Base-by-base conservation (phyloP, 345 rosid species). In the Psidium friedrichsthalianum region DNA sequence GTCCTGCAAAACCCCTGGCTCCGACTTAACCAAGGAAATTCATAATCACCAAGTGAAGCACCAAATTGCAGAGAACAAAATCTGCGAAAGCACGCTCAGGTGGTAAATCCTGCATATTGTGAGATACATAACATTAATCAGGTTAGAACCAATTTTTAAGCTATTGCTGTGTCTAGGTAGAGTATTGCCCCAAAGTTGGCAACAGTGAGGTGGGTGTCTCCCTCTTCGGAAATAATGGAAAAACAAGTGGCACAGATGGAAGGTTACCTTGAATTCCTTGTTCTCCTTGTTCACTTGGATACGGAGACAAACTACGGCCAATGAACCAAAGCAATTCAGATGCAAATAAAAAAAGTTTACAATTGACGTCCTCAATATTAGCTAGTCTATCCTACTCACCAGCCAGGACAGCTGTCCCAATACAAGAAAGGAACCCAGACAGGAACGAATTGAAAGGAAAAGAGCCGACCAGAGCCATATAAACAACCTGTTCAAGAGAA, bases 211-310 rank as follows among this genome's bases (percentile, higher is more conserved):
- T 4, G 56, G 83, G 18, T 11, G 52, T 51, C 52, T 51, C 52
- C 52, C 52, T 51, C 52, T 11, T 51, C 52, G 11, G 13, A 51
- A 18, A 82, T 82, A 27, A 32, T 15, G 42, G 42, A 74, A 9
- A n/a, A 22, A 51, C 49, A 58, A 87, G 18, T 56, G 49, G 27
- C 22, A 51, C 32, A 56, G 24, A 55, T 51, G 36, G 64, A 51
- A 27, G 57, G 29, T 22, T 58, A 86, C 84, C 88, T 86, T 86
- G 83, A 84, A 80, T 51, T 98, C 99, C 91, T 96, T 98, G 94
- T 98, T 98, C 89, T 98, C 99, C 86, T 95, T 98, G 95, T 98
- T 98, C 92, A 98, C 99, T 88, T 98, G 99, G 88, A 98, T 96
- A 57, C 99, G 95, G 82, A 98, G 99, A 91, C 99, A 98, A 84